Conservation (phyloP, 345 rosid species). For the Eucalyptus brandiana region DNA sequence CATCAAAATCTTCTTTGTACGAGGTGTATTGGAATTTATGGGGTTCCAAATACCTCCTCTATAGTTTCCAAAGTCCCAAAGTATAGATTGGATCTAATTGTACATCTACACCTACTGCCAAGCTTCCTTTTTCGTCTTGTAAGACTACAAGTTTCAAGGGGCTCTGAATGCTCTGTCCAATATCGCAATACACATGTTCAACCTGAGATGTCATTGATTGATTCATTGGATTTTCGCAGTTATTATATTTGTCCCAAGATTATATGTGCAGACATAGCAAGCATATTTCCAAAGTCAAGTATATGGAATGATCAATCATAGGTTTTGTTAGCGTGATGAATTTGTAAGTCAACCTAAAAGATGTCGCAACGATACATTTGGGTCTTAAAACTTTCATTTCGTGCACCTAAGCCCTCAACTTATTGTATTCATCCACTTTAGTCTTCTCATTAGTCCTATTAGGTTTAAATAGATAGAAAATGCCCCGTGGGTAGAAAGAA, state of each 20-base stretch:
- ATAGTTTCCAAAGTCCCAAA: not conserved
- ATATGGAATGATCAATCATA: not conserved
- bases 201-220: not conserved
- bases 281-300: not conserved
- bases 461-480: not conserved
- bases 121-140: not conserved
- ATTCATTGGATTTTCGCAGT: not conserved
- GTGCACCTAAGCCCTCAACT: not conserved
- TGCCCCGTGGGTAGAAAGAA: no score
- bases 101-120: not conserved
- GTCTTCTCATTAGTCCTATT: not conserved
- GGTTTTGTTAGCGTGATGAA: not conserved
- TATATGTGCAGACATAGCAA: no score
- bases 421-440: not conserved
- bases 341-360: not conserved
- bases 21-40: not conserved
- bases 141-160: no score
- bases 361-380: fast-evolving
- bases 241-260: not conserved
- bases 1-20: not conserved
- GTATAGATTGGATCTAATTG: not conserved
- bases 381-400: not conserved
- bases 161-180: no score
- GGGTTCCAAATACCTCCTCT: not conserved
- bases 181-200: not conserved